Evolutionary conservation across 164 flowering plant genomes (phyloP).

Genomic region (Aristolochia fimbriata): DNA sequence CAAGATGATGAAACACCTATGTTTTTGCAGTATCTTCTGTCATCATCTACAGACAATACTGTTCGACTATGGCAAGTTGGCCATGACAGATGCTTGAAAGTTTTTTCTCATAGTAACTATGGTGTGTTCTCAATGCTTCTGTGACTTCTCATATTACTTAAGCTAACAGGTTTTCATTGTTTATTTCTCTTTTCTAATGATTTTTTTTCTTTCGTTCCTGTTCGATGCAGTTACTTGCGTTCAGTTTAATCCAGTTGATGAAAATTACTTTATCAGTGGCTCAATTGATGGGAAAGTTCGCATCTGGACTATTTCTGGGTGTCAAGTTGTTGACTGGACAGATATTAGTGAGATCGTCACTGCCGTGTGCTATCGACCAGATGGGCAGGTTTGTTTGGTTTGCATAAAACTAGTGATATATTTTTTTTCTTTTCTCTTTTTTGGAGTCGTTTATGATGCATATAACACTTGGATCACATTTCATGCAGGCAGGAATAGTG

Average conservation of each 20-base stretch:
- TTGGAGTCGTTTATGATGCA: constrained; percentile 1
- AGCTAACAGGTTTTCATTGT: background rate
- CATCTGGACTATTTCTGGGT: constrained; percentile 55
- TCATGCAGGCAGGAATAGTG: constrained; percentile 60
- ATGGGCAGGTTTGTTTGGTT: constrained; percentile 60
- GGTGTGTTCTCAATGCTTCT: constrained; percentile 33
- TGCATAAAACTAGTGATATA: background rate
- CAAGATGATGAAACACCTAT: background rate
- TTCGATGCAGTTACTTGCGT: constrained; percentile 68
- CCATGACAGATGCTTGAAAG: constrained; percentile 43
- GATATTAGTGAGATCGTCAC: constrained; percentile 67
- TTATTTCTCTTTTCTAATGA: background rate
- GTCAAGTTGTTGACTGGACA: constrained; percentile 81
- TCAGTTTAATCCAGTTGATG: constrained; percentile 82
- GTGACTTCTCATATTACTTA: background rate
- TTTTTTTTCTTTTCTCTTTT: background rate
- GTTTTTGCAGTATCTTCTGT: constrained; percentile 64
- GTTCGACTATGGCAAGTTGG: constrained; percentile 90
- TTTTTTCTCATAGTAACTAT: constrained; percentile 64
- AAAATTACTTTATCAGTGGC: constrained; percentile 83
- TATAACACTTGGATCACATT: constrained; percentile 4
- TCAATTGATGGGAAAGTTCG: constrained; percentile 94
- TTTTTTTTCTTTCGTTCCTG: constrained; percentile 1
- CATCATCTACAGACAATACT: constrained; percentile 78
- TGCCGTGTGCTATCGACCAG: constrained; percentile 78